phyloP scores from a whole-genome alignment of 1,284 basidiomycete genomes.

The Tremellales sp. region DNA sequence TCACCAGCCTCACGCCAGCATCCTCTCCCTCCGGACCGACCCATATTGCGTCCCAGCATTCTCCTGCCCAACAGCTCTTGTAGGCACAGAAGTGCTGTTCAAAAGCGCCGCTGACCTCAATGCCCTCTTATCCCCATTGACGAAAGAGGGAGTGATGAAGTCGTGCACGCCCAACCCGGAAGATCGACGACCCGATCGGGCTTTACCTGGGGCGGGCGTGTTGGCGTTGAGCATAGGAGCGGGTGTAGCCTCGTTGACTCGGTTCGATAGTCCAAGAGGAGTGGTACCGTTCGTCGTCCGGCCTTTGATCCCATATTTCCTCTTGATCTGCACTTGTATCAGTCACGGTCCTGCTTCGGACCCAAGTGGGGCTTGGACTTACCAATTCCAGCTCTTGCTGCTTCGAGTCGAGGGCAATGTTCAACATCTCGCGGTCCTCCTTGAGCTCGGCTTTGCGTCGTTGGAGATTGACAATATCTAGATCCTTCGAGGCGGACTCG shows the following conservation, averaged over 20 bases:
- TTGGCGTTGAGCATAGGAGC: conserved; percentile 2
- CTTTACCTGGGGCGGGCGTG: background rate
- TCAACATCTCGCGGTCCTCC: conserved; percentile 72
- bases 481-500: conserved; percentile 75
- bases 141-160: conserved; percentile 8
- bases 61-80: background rate
- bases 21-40: conserved; percentile 3
- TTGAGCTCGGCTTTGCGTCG: conserved; percentile 65
- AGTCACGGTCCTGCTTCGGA: background rate
- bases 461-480: conserved; percentile 67
- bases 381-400: conserved; percentile 85
- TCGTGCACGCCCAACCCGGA: conserved; percentile 7
- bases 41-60: background rate
- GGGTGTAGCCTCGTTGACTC: conserved; percentile 3
- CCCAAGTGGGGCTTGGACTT: conserved; percentile 33
- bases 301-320: conserved; percentile 60
- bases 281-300: conserved; percentile 56
- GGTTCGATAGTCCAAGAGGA: conserved; percentile 40
- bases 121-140: background rate
- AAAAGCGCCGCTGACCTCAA: background rate
- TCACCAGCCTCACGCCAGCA: conserved; percentile 6
- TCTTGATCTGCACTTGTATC: conserved; percentile 64
- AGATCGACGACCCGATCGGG: background rate
- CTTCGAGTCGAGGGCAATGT: conserved; percentile 81
- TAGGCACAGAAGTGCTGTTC: background rate